phyloP scores from a whole-genome alignment of 257 asterid species.

The Solanum gracilifrons region DNA sequence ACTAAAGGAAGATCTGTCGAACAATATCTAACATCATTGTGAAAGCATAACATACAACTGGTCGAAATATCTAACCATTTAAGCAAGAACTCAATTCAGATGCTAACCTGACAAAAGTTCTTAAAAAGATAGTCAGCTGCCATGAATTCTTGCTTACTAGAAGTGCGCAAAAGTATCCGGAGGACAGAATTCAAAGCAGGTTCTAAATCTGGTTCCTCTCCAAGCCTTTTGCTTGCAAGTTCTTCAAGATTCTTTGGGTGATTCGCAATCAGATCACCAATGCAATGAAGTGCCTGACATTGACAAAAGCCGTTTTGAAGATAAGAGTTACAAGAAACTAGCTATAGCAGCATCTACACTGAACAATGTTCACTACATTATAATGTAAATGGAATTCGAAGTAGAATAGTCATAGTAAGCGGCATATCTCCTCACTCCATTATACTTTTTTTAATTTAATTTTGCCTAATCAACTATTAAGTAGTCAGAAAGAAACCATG shows the following conservation, averaged over 20 bases:
- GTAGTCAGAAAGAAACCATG: not conserved
- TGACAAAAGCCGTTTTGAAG: not conserved
- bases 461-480: not conserved
- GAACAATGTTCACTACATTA: not conserved
- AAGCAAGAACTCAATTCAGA: not conserved
- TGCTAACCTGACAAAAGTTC: conserved; percentile 85
- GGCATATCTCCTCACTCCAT: not conserved
- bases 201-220: conserved; percentile 78
- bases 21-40: not conserved
- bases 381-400: not conserved
- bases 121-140: conserved; percentile 83
- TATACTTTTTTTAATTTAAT: not conserved
- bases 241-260: conserved; percentile 72
- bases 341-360: not conserved
- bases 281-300: conserved; percentile 72
- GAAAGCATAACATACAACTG: not conserved
- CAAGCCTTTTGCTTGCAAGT: conserved; percentile 74
- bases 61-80: not conserved
- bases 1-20: not conserved
- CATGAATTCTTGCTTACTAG: conserved; percentile 75
- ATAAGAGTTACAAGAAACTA: not conserved
- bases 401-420: not conserved
- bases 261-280: conserved; percentile 61
- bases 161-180: conserved; percentile 63
- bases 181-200: conserved; percentile 80